These are phyloP conservation scores for Eucalyptus microcorys DNA, from an alignment of 345 rosid genomes.

Conservation along the genomic window DNA sequence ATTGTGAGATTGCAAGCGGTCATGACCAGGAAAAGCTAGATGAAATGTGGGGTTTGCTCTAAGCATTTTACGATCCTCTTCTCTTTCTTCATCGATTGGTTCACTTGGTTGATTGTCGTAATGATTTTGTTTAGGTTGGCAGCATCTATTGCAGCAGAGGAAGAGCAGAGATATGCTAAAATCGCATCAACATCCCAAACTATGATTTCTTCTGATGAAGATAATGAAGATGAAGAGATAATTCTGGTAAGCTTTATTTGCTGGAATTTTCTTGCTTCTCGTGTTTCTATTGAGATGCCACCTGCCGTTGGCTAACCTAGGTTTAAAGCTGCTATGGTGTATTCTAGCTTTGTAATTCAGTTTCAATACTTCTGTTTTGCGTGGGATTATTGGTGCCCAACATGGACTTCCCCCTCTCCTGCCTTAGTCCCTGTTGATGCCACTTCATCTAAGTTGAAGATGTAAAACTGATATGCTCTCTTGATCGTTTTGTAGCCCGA, in stretches of 20 bases:
- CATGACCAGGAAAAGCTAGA: constrained; percentile 42
- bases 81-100: neutral
- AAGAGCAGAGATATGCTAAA: constrained; percentile 9
- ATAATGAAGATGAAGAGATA: constrained; percentile 20
- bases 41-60: constrained; percentile 46
- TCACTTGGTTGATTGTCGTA: neutral
- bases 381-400: neutral
- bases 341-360: neutral
- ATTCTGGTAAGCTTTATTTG: constrained; percentile 1
- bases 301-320: neutral
- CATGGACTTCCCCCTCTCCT: neutral
- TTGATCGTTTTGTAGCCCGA: constrained; percentile 27
- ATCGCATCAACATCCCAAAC: constrained; percentile 21
- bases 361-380: neutral
- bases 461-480: neutral
- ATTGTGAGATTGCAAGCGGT: constrained; percentile 1
- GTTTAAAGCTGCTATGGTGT: neutral
- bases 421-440: neutral
- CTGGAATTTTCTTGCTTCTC: neutral
- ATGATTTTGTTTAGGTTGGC: constrained; percentile 46
- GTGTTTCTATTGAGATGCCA: neutral
- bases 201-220: constrained; percentile 25
- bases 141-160: constrained; percentile 57
- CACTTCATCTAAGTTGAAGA: neutral
- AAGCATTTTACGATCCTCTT: neutral